Percentiles rank a stretch among this genome's conserved stretches.
Evolutionary conservation across 169 alveolate species (phyloP).

Genomic region (Plasmodium chabaudi): DNA sequence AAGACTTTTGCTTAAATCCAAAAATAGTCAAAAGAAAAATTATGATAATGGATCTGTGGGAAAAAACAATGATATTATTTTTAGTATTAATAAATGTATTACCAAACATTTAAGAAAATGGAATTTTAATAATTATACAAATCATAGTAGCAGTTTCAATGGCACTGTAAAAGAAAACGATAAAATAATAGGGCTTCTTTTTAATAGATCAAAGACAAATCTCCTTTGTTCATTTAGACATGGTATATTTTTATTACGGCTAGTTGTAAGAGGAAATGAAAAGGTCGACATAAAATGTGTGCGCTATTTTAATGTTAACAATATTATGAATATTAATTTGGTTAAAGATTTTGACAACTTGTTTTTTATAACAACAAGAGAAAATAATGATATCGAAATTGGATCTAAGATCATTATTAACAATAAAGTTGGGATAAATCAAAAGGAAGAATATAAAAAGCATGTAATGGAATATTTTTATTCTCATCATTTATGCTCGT

Average conservation of each 20-base stretch:
- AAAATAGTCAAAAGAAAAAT: neutral
- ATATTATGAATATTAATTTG: constrained; percentile 34
- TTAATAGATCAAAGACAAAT: constrained; percentile 27
- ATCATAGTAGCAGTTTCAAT: neutral
- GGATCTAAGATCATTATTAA: neutral
- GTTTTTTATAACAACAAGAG: constrained; percentile 37
- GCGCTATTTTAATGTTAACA: constrained; percentile 1
- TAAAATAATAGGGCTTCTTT: constrained; percentile 24
- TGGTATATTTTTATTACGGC: constrained; percentile 20
- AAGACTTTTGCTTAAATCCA: neutral
- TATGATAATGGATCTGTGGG: neutral
- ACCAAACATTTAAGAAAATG: neutral
- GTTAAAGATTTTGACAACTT: constrained; percentile 28
- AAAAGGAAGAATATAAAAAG: neutral
- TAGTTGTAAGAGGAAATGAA: constrained; percentile 41
- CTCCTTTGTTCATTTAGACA: constrained; percentile 18
- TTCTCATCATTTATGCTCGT: constrained; percentile 23
- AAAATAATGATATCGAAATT: neutral
- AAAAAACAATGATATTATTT: neutral
- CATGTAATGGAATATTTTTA: neutral
- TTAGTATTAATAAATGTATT: neutral
- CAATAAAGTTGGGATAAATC: neutral
- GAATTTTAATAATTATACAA: neutral
- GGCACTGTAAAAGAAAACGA: neutral
- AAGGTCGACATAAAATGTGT: constrained; percentile 35